Evolutionary conservation across 306 rosid species (phyloP).

Genomic region (Sindora glabra): DNA sequence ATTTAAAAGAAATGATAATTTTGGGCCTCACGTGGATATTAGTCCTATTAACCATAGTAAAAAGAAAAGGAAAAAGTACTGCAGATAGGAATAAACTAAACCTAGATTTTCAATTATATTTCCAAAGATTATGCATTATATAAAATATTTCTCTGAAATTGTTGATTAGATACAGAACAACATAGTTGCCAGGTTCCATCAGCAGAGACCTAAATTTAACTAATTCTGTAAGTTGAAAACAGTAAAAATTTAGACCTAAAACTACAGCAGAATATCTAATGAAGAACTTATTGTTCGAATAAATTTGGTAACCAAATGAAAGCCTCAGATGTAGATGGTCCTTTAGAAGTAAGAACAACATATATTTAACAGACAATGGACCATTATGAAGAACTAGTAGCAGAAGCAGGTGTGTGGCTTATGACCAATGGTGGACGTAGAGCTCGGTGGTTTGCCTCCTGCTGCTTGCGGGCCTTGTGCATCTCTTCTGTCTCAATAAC

Average conservation of each 20-base stretch:
- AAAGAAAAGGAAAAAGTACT: too few relatives aligned
- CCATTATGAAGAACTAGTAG: conserved; percentile 37
- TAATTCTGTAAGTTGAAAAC: conserved; percentile 7
- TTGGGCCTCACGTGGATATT: too few relatives aligned
- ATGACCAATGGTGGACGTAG: conserved; percentile 60
- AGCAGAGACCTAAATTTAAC: background rate
- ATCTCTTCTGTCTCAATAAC: conserved; percentile 86
- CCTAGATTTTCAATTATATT: background rate
- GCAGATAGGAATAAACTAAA: too few relatives aligned
- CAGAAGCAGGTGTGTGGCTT: conserved; percentile 49
- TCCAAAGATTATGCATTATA: background rate
- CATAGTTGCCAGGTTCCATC: conserved; percentile 6
- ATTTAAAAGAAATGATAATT: background rate
- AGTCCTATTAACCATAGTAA: too few relatives aligned
- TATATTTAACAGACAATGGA: conserved; percentile 4
- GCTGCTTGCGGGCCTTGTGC: conserved; percentile 75
- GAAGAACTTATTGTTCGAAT: conserved; percentile 9
- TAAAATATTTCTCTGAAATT: conserved; percentile 1
- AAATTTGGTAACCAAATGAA: background rate
- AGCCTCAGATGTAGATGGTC: background rate
- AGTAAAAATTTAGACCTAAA: conserved; percentile 8
- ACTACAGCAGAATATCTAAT: conserved; percentile 11
- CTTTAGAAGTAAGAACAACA: conserved; percentile 6
- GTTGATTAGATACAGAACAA: conserved; percentile 11
- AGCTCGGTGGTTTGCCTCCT: conserved; percentile 49